Evolutionary conservation across 805 yeast genomes (phyloP).

Genomic region (Tetrapisispora taiwanensis): DNA sequence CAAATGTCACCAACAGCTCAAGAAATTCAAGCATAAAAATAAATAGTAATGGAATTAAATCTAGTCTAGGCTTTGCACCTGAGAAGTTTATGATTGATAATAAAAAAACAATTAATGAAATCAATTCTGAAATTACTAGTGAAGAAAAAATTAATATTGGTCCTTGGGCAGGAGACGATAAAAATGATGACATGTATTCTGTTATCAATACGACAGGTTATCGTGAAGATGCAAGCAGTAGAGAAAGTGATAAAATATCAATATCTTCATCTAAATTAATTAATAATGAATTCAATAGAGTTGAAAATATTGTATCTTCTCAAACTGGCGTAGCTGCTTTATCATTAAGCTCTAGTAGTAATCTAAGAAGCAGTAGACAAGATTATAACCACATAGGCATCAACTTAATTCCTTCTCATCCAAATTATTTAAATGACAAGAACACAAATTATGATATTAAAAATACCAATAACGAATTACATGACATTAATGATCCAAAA

Average conservation of each 20-base stretch:
- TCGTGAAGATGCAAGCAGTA: constrained; percentile 3
- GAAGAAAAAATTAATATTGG: constrained; percentile 13
- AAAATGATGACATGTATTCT: constrained; percentile 19
- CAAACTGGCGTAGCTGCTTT: constrained; percentile 12
- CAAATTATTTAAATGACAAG: not conserved
- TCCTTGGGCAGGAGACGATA: constrained; percentile 20
- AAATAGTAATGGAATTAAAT: not conserved
- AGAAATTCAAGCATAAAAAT: not conserved
- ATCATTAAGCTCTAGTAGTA: constrained; percentile 6
- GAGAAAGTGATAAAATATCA: constrained; percentile 1
- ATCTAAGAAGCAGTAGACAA: constrained; percentile 1
- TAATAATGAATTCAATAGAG: not conserved
- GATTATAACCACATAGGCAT: not conserved
- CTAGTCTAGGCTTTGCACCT: constrained; percentile 3
- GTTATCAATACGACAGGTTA: constrained; percentile 8
- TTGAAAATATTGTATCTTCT: constrained; percentile 7
- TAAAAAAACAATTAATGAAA: not conserved
- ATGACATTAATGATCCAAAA: not conserved
- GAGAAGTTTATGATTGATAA: constrained; percentile 4
- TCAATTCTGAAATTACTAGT: not conserved
- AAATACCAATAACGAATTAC: not conserved
- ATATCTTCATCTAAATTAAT: not conserved
- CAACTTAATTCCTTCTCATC: not conserved
- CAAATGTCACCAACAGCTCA: not conserved
- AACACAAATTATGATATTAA: not conserved